Base-by-base conservation (phyloP, 208 protist genomes). In the Trypanosoma melophagium region DNA sequence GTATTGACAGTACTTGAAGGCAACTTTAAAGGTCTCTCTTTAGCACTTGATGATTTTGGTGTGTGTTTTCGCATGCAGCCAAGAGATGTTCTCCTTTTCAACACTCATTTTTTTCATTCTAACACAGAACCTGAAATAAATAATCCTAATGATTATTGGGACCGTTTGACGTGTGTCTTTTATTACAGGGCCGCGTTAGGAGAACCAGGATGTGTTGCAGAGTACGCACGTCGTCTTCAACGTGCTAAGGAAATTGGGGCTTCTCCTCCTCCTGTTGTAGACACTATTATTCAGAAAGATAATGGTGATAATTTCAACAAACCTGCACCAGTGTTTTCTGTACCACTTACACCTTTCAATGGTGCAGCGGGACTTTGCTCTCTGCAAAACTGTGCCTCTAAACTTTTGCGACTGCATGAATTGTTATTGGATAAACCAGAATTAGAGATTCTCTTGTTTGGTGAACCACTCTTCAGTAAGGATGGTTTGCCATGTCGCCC, bases 51-150 rank as follows among this genome's bases (percentile, higher is more conserved):
- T 70, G 58, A 88, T 52, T 92, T 93, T 60, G 59, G 65, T 59
- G 77, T 95, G 14, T 92, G 82, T 51, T 79, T 94, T 16, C 58
- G 71, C 17, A 54, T 97, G 77, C 80, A 87, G 28, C 87, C 90
- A 55, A 60, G 84, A n/a, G 92, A 97, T 66, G 78, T 97, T 12
- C 67, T 97, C 21, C 64, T 97, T 50, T 97, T 97, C 66, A 84
- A 97, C 56, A 92, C 92, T n/a, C 92, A 97, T 77, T 81, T 90
- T 74, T 94, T 89, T 50, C 92, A 97, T 80, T 93, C 87, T 14
- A 97, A 97, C 73, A 97, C 90, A 21, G 89, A 97, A 68, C 63
- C 84, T 22, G 89, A 97, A 65, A n/a, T 55, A 31, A 52, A 69
- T 56, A 58, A 83, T 52, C 25, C 24, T n/a, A 76, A 60, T 4